Base-by-base conservation (phyloP, 192 early-diverging fungal genomes). In the Backusella tarrabulga region DNA sequence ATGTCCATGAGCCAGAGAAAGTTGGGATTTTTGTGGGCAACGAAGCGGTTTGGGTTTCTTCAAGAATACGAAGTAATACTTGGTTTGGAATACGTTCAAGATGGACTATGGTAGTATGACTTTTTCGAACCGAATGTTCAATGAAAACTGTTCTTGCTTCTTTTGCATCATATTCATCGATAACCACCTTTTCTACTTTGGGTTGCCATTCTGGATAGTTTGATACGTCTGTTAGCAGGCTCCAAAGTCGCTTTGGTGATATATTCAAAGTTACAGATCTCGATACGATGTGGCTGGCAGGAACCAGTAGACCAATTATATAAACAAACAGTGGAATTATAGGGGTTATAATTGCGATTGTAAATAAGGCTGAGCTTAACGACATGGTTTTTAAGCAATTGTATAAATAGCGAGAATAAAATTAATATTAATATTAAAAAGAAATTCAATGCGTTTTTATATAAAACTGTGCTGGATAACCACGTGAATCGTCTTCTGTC, bases 1-100 rank as follows among this genome's bases (percentile, higher is more conserved):
- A 77, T 3, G 80, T 77, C 80, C 80, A 81, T 32, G 75, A 76
- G 3, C 80, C 80, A 36, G 75, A 74, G 56, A 81, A 81, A 4
- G 80, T 74, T 4, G 75, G 50, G 12, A 67, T 67, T 17, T 80
- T 70, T 29, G 74, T 72, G 9, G 34, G 56, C 12, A 63, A 34
- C 4, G 76, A 34, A 12, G 80, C 34, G 14, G 79, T 54, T 35
- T 26, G 29, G 4, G 70, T 68, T 67, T 80, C 79, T 72, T 80
- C 79, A 4, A 80, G 69, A 34, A 80, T 71, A 29, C 79, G 52
- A 17, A 80, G 32, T 6, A 80, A 34, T 42, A 50, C 72, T 7
- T 42, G 19, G 5, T 63, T 40, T 35, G 79, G 79, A 7, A 46
- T 42, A 35, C 76, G 79, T 32, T 76, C 74, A 19, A 80, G 60